Evolutionary conservation across 2,329 filamentous ascomycete species (phyloP), one percentile per base, ranked within the genome.

Genomic region (Paecilomyces formosus): DNA sequence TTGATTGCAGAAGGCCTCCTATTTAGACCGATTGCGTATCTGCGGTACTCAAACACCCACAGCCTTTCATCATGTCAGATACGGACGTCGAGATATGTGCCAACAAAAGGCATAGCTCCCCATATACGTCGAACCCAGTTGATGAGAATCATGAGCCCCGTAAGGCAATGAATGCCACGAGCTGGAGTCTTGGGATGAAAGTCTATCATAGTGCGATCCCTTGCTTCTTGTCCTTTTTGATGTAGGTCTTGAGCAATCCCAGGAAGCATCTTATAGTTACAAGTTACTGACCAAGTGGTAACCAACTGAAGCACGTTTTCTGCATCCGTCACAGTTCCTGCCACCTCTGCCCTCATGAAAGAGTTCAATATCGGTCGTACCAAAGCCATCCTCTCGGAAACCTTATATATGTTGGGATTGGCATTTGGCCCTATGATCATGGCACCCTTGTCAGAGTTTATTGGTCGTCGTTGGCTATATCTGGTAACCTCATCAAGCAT

Each of bases 351-450:
- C 2, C 45, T 63, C 52, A 57, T 58, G 53, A 39, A 6, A 5
- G 52, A 35, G 8, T 68, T 67, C 52, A 51, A 60, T 9, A 58
- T 65, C n/a, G 62, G 63, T 3, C 57, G 61, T 13, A 64, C 63
- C 3, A 62, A 68, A 4, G 68, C 72, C 8, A 66, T 74, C n/a
- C 60, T 75, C 21, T 67, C 68, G 7, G 60, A 74, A 9, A 70
- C 73, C 1, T 57, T 75, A 1, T 76, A 72, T 61, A 73, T 69
- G 52, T 60, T 73, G 4, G 74, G 74, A 2, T 52, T 76, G 57
- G 73, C 68, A 12, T 68, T 70, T 28, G 74, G 73, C 12, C 73
- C 74, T 24, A 55, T 74, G 1, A 63, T 75, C 12, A 68, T 68
- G 8, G 67, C 72, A 13, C 74, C 73, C 2, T 53, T 76, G 31